Evolutionary conservation across 768 basidiomycete species (phyloP), one percentile per base, ranked within the genome.

Genomic region (Rhizopogon salebrosus): DNA sequence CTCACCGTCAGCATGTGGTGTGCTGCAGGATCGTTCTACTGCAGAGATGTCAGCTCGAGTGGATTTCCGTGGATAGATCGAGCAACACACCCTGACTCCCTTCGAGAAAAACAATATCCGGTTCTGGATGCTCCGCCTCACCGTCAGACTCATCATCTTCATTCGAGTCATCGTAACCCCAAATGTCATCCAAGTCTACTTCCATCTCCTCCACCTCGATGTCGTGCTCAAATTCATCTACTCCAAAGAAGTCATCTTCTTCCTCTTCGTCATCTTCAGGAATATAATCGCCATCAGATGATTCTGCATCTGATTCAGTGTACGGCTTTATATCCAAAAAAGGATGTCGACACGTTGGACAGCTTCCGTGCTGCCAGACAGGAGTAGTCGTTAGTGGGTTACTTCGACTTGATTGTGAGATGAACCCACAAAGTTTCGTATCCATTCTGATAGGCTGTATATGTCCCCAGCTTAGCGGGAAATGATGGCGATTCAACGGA

Each of bases 261-360:
- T 65, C 68, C 18, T 78, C 76, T 11, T 64, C 64, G 10, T 75
- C 75, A 16, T 80, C 74, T 4, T 74, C 73, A 5, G 83, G 84
- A 20, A 85, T 63, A 58, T 85, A 87, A 65, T 87, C 85, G 10
- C 78, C 85, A 62, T 86, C 84, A 13, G 80, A 82, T 3, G 80
- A 84, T 60, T 84, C 86, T 62, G 78, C 75, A 58, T 85, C 85
- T 10, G 78, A 77, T 31, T 82, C 78, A 2, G 76, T 71, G 1
- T 71, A 70, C 1, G 77, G 75, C 4, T 64, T 68, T 36, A 85
- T 74, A 48, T 82, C 77, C 36, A 84, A 67, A 65, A 87, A 87
- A 6, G 70, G 64, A 53, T 80, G 70, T 27, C 86, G 72, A 63
- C 86, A 89, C 4, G 84, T 79, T 14, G 86, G 86, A 57, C 87